Conservation (phyloP, 169 alveolate species). For the Plasmodium vivax region DNA sequence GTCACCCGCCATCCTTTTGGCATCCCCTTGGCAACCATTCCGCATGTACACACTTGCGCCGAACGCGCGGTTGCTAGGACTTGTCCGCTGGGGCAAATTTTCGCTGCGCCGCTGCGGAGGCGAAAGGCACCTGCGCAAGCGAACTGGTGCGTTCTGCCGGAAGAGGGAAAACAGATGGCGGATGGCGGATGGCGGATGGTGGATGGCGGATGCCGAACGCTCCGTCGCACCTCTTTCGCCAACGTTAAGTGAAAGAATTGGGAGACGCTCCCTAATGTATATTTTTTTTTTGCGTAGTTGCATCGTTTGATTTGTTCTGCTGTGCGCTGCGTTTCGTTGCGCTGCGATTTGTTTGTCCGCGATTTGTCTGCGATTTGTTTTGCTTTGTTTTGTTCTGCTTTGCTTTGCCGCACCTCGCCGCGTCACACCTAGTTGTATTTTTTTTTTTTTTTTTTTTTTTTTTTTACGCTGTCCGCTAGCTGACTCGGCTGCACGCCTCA, state of each 20-base stretch:
- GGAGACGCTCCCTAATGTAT: not conserved
- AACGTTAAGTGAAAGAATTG: not conserved
- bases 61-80: not conserved
- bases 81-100: not conserved
- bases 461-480: not conserved
- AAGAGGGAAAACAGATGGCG: no score
- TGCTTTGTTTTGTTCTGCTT: not conserved
- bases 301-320: not conserved
- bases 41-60: not conserved
- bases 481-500: not conserved
- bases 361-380: no score
- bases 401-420: not conserved
- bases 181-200: not conserved
- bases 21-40: no score
- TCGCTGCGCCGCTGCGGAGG: not conserved
- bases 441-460: not conserved
- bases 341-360: not conserved
- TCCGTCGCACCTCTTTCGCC: not conserved
- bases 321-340: not conserved
- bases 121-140: not conserved
- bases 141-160: not conserved
- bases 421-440: not conserved
- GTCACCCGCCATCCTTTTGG: no score
- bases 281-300: not conserved
- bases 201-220: no score